Evolutionary conservation across 2,329 filamentous ascomycete species (phyloP), one percentile per base, ranked within the genome.

Genomic region (Aureobasidium sp.): DNA sequence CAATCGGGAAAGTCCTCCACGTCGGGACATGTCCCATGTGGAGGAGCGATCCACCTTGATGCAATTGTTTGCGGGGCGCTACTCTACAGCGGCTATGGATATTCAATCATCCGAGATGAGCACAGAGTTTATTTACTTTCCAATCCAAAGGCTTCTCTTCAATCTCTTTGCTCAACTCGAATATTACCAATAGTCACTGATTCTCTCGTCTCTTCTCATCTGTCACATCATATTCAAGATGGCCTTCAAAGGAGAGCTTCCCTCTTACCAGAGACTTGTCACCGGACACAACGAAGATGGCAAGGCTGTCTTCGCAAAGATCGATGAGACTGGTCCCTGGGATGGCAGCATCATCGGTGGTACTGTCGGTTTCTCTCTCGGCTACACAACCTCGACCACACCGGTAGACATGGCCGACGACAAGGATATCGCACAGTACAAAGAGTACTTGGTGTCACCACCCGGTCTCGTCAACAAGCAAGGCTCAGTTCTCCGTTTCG

Each of bases 391-490:
- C 5, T 74, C 76, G 50, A 69, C 73, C 50, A 78, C 76, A 45
- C 80, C 81, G 0, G 76, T 77, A 22, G 67, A 77, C 54, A 70
- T 84, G 64, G 72, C 74, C 65, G 65, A 71, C 24, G 74, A 79
- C 62, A 67, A 73, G 59, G 81, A 84, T 67, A 70, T 83, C 17
- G 64, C 69, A 7, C 71, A 73, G 9, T 83, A 83, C 68, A 67
- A 73, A 37, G 66, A 69, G 39, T 78, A 76, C 65, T 72, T 80
- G 9, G 66, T 72, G 14, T 68, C 73, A 45, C 71, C 76, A 0
- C 81, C 81, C 0, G 81, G 81, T 2, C 71, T 84, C 2, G 75
- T 77, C 19, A 72, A 82, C 42, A 74, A 77, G 1, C 72, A 71
- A 33, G 79, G 79, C 11, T 77, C 78, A 1, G 77, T 79, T 12